Evolutionary conservation across 1,284 basidiomycete species (phyloP).

Genomic region (Trichosporon sp.): DNA sequence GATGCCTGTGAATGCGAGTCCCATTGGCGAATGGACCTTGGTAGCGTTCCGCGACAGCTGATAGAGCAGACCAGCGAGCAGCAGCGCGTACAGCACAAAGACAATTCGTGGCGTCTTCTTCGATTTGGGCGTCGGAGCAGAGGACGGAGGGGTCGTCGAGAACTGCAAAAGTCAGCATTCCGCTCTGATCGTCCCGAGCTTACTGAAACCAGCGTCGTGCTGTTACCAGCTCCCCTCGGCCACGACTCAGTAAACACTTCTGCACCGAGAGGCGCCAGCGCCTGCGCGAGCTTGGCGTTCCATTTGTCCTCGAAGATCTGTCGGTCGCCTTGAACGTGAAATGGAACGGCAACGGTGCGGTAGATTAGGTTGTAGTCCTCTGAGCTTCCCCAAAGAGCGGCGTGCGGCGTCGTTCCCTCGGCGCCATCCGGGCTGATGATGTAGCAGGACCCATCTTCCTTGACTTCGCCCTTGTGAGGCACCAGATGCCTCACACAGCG

Average conservation of each 20-base stretch:
- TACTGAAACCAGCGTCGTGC: constrained; percentile 25
- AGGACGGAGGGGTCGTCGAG: not conserved
- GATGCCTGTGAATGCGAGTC: constrained; percentile 86
- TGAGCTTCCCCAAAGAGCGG: constrained; percentile 3
- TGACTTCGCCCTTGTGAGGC: constrained; percentile 6
- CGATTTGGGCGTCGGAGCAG: not conserved
- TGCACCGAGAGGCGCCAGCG: constrained; percentile 22
- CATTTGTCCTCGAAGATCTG: constrained; percentile 25
- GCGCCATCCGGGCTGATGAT: constrained; percentile 20
- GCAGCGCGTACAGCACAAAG: constrained; percentile 70
- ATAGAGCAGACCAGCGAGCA: constrained; percentile 70
- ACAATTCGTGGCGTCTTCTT: constrained; percentile 59
- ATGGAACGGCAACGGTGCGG: constrained; percentile 28
- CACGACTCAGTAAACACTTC: constrained; percentile 38
- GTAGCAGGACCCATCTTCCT: constrained; percentile 25
- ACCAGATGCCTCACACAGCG: constrained; percentile 30
- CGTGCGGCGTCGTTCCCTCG: constrained; percentile 8
- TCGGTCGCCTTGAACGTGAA: constrained; percentile 22
- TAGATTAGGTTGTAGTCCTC: constrained; percentile 20
- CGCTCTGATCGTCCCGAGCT: constrained; percentile 6
- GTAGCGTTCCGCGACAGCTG: constrained; percentile 67
- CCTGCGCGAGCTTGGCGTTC: constrained; percentile 14
- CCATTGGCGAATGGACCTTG: constrained; percentile 82
- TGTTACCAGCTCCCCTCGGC: constrained; percentile 5
- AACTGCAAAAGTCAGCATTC: constrained; percentile 5